Evolutionary conservation across 164 flowering plant species (phyloP), one percentile per base, ranked within the genome.

Genomic region (Kingdonia uniflora): DNA sequence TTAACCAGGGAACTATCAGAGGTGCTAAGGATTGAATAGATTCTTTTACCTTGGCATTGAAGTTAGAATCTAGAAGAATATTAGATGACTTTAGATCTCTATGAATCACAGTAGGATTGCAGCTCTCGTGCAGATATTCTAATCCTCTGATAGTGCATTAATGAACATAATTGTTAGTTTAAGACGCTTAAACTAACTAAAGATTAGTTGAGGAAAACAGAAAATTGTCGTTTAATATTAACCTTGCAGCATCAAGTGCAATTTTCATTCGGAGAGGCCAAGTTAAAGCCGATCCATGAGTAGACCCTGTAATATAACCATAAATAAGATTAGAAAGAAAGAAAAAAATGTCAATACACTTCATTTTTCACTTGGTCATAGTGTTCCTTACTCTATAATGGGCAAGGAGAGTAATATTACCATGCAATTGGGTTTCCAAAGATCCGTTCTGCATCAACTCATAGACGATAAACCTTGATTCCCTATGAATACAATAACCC

Each of bases 21-120:
- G 13, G 15, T 19, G 19, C 20, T n/a, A n/a, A 51, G 1, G 14
- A 40, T 33, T 43, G 57, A 49, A 21, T 48, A 35, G 41, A 1
- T 29, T 14, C 11, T 11, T 56, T 60, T 62, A 88, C 99, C 91
- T 88, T 92, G 42, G 95, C 96, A 60, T 81, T 84, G 78, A 75
- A 89, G 71, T 82, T 78, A 53, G 90, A 71, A 71, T 94, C 99
- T 41, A 94, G 65, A 60, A 94, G 95, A 64, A 94, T 83, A 70
- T 89, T 94, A 22, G 97, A 83, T 50, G 99, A 82, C 76, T 89
- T 88, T 61, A 94, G 77, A 83, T 94, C 97, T 75, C 99, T 80
- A 64, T 94, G 99, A 61, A 94, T 94, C 52, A 94, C 85, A 21
- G 80, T 78, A 26, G 99, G 99, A 46, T 68, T 76, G 74, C 92